These are phyloP conservation scores for Fusarium praegraminearum DNA, from an alignment of 2,329 filamentous ascomycete genomes.

Conservation along the genomic window DNA sequence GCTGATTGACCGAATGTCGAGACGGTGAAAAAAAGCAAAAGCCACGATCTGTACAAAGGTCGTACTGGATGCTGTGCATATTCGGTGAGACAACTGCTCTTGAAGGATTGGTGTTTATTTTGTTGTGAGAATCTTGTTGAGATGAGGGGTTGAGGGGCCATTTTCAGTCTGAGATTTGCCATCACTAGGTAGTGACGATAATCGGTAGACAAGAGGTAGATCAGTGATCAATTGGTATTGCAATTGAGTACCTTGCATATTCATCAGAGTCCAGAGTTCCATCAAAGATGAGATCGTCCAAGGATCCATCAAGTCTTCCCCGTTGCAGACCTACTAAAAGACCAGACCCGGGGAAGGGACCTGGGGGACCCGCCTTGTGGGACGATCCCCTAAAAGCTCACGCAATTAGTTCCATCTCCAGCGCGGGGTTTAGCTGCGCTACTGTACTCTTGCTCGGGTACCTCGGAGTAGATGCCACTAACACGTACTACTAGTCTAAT, in stretches of 20 bases:
- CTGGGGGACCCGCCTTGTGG: slow-evolving; percentile 24
- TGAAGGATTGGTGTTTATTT: slow-evolving; percentile 1
- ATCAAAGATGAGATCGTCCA: not conserved
- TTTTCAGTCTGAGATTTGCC: not conserved
- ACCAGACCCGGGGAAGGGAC: not conserved
- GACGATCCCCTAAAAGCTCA: slow-evolving; percentile 24
- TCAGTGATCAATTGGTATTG: slow-evolving; percentile 6
- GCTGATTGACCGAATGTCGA: slow-evolving; percentile 45
- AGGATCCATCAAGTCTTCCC: slow-evolving; percentile 11
- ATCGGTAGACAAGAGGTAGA: not conserved
- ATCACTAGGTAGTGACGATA: not conserved
- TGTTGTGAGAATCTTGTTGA: not conserved
- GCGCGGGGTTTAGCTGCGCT: slow-evolving; percentile 46
- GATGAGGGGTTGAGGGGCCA: slow-evolving; percentile 2
- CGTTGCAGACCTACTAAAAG: not conserved
- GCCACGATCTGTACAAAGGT: slow-evolving; percentile 37
- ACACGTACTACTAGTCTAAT: slow-evolving; percentile 26
- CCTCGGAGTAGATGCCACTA: slow-evolving; percentile 29
- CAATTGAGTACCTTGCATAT: slow-evolving; percentile 21
- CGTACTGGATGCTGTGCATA: slow-evolving; percentile 41
- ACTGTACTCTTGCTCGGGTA: slow-evolving; percentile 22
- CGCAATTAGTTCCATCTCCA: slow-evolving; percentile 16
- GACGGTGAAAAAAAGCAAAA: slow-evolving; percentile 44
- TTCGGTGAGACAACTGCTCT: slow-evolving; percentile 19
- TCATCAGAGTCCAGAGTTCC: not conserved